Evolutionary conservation across 495 filamentous ascomycete species (phyloP).

Genomic region (Penicillium salamii): DNA sequence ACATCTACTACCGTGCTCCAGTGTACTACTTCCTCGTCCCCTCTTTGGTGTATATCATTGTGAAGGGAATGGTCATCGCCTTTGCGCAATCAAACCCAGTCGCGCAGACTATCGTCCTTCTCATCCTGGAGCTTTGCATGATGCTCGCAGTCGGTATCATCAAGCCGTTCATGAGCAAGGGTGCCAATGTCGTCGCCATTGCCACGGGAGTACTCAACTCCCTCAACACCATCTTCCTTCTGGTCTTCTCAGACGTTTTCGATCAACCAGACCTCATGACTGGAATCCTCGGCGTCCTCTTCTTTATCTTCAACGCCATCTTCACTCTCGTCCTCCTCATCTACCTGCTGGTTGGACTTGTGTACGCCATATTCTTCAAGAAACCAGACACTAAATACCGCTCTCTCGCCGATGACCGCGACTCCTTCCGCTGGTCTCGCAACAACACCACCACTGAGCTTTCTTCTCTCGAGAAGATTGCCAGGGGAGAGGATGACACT

Average conservation of each 20-base stretch:
- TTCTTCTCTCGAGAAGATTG: constrained; percentile 87
- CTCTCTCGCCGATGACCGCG: constrained; percentile 89
- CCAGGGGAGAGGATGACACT: constrained; percentile 63
- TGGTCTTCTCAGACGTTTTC: constrained; percentile 78
- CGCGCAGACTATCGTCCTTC: constrained; percentile 76
- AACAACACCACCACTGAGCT: constrained; percentile 84
- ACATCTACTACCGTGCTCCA: constrained; percentile 92
- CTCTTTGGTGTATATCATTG: constrained; percentile 68
- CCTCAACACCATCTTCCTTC: constrained; percentile 78
- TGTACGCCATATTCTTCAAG: constrained; percentile 80
- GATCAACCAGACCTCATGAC: constrained; percentile 79
- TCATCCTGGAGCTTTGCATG: constrained; percentile 78
- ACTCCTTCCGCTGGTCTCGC: constrained; percentile 89
- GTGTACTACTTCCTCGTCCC: constrained; percentile 95
- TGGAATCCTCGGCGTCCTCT: constrained; percentile 88
- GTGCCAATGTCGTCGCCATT: constrained; percentile 94
- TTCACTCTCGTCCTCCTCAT: constrained; percentile 83
- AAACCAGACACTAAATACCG: constrained; percentile 94
- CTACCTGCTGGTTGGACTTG: constrained; percentile 80
- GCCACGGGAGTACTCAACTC: constrained; percentile 85
- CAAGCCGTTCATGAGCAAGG: constrained; percentile 97
- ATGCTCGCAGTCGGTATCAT: constrained; percentile 76
- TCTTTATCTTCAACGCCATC: constrained; percentile 89
- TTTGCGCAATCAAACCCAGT: constrained; percentile 68
- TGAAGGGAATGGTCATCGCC: constrained; percentile 88